Conservation (phyloP, 2,329 filamentous ascomycete species). For the Penicillium sp. region DNA sequence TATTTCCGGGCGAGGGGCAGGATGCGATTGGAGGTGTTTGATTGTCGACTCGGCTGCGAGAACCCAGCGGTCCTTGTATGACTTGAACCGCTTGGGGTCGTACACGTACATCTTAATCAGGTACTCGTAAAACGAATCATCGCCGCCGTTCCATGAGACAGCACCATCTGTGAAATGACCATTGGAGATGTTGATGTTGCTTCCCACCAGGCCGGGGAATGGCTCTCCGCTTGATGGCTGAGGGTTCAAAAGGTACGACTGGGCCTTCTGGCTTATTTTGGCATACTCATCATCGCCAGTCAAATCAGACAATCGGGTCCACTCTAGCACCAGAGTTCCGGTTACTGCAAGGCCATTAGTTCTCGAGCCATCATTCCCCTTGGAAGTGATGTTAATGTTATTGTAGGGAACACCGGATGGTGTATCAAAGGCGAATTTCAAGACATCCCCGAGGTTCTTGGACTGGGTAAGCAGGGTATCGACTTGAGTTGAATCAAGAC, state of each 20-base stretch:
- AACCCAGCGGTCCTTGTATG: slow-evolving; percentile 73
- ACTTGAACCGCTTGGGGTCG: slow-evolving; percentile 60
- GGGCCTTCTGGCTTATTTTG: slow-evolving; percentile 62
- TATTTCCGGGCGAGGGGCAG: slow-evolving; percentile 63
- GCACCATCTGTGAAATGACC: slow-evolving; percentile 65
- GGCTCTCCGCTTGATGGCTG: slow-evolving; percentile 63
- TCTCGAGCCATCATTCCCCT: slow-evolving; percentile 49
- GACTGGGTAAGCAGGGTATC: slow-evolving; percentile 65
- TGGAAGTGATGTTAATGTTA: slow-evolving; percentile 58
- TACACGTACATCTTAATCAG: slow-evolving; percentile 90
- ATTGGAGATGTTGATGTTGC: slow-evolving; percentile 60
- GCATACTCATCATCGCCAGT: slow-evolving; percentile 67
- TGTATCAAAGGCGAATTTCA: slow-evolving; percentile 77
- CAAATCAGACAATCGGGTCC: slow-evolving; percentile 75
- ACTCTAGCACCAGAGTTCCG: slow-evolving; percentile 78
- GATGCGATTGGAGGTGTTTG: slow-evolving; percentile 66
- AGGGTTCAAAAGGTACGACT: slow-evolving; percentile 68
- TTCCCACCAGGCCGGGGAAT: slow-evolving; percentile 74
- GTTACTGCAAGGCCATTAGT: slow-evolving; percentile 73
- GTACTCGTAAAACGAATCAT: slow-evolving; percentile 84
- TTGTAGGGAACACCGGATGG: slow-evolving; percentile 72
- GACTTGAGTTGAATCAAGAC: slow-evolving; percentile 50
- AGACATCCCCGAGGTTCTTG: slow-evolving; percentile 64
- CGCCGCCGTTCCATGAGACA: slow-evolving; percentile 75
- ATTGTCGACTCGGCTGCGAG: slow-evolving; percentile 74